phyloP scores from a whole-genome alignment of 176 grass and related monocot genomes.

The Poa annua region DNA sequence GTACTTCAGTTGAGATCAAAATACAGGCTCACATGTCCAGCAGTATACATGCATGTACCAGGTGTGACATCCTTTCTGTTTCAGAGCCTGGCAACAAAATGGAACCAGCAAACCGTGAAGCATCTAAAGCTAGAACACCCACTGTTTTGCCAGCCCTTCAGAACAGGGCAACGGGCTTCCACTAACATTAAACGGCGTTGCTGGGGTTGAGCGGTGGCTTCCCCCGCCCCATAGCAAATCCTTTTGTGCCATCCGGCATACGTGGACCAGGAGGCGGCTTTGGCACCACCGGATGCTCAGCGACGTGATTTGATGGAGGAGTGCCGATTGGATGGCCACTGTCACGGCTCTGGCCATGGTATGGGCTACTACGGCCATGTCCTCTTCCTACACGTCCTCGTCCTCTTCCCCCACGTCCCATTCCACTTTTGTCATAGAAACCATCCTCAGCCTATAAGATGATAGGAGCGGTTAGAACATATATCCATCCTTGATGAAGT shows the following conservation, averaged over 20 bases:
- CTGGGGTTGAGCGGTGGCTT: constrained; percentile 48
- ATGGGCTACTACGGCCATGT: constrained; percentile 49
- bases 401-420: constrained; percentile 50
- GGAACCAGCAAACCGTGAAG: constrained; percentile 27
- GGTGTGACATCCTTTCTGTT: background rate
- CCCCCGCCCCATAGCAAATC: constrained; percentile 87
- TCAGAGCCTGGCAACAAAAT: constrained; percentile 44
- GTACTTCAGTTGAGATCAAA: constrained; percentile 25
- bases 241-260: constrained; percentile 96
- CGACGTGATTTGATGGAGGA: constrained; percentile 49
- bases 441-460: constrained; percentile 53
- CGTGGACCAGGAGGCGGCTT: constrained; percentile 90
- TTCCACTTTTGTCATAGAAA: constrained; percentile 50
- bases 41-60: constrained; percentile 54
- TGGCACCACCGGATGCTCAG: constrained; percentile 52
- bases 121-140: constrained; percentile 35
- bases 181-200: constrained; percentile 26
- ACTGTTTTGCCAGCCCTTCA: background rate
- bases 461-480: background rate
- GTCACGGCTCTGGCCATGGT: constrained; percentile 45
- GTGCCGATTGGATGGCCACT: constrained; percentile 46
- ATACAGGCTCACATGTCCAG: constrained; percentile 38
- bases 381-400: constrained; percentile 59
- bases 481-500: background rate
- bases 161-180: background rate